A percentile compares a stretch with the other conserved stretches of the same genome.
Evolutionary conservation across 177 flowering plant genomes (phyloP).

Genomic region (Vitis hybrid): DNA sequence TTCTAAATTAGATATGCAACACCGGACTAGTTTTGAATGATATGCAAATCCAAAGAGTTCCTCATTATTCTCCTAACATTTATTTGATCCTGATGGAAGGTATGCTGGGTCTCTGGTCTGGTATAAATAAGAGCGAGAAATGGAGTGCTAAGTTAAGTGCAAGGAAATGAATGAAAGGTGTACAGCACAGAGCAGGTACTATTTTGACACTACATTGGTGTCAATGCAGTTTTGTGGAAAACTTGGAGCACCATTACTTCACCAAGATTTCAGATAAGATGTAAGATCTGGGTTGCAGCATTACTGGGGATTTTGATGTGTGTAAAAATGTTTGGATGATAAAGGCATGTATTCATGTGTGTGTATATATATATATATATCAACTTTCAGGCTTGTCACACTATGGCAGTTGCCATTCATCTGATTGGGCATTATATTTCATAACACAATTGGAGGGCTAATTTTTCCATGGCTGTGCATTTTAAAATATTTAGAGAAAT

Average conservation of each 20-base stretch:
- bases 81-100: not conserved
- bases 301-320: not conserved
- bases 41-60: not conserved
- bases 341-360: conserved; percentile 3
- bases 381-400: not conserved
- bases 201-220: conserved; percentile 9
- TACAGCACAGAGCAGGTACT: conserved; percentile 7
- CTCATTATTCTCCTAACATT: not conserved
- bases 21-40: no score
- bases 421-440: not conserved
- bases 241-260: not conserved
- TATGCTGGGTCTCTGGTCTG: not conserved
- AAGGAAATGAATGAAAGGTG: conserved; percentile 1
- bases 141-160: not conserved
- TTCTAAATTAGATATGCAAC: no score
- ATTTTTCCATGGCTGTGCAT: no score
- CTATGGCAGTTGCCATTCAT: conserved; percentile 2
- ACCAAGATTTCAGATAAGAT: not conserved
- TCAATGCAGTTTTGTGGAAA: conserved; percentile 7
- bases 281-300: conserved; percentile 9
- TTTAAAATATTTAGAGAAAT: no score
- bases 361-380: conserved; percentile 9
- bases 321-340: not conserved
- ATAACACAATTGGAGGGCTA: not conserved
- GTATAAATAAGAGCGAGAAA: no score